phyloP scores from a whole-genome alignment of 2,329 filamentous ascomycete species.

The Aureobasidium vineae region DNA sequence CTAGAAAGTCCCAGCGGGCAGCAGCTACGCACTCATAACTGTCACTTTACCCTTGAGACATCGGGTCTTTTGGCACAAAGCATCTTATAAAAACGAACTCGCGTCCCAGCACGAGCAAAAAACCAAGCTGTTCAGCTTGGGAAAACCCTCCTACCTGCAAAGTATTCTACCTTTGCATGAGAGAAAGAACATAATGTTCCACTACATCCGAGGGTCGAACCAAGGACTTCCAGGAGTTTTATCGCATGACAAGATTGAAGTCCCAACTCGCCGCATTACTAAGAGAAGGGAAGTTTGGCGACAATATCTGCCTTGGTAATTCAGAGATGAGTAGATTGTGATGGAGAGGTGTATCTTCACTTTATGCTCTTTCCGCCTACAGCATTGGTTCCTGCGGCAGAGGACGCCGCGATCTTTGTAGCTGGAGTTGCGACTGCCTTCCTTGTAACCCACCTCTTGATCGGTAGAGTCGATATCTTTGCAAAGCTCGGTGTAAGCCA shows the following conservation, averaged over 20 bases:
- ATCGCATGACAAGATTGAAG: background rate
- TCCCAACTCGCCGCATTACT: background rate
- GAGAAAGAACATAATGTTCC: background rate
- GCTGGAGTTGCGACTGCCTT: background rate
- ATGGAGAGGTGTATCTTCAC: background rate
- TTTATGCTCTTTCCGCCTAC: constrained; percentile 9
- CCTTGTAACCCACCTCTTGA: constrained; percentile 16
- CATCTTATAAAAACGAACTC: background rate
- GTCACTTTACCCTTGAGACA: background rate
- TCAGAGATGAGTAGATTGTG: background rate
- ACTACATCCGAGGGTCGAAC: background rate
- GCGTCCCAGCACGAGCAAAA: background rate
- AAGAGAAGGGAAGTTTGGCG: background rate
- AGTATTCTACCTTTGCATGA: constrained; percentile 11
- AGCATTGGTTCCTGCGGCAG: constrained; percentile 1
- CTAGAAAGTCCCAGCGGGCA: background rate
- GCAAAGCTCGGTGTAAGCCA: constrained; percentile 89
- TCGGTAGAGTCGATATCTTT: constrained; percentile 25
- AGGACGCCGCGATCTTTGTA: background rate
- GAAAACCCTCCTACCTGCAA: background rate
- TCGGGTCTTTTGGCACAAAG: background rate
- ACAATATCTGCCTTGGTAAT: background rate
- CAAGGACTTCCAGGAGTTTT: constrained; percentile 10
- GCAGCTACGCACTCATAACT: background rate
- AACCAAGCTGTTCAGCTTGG: background rate